Conservation (phyloP, 495 filamentous ascomycete species). For the Lophiotrema nucula region DNA sequence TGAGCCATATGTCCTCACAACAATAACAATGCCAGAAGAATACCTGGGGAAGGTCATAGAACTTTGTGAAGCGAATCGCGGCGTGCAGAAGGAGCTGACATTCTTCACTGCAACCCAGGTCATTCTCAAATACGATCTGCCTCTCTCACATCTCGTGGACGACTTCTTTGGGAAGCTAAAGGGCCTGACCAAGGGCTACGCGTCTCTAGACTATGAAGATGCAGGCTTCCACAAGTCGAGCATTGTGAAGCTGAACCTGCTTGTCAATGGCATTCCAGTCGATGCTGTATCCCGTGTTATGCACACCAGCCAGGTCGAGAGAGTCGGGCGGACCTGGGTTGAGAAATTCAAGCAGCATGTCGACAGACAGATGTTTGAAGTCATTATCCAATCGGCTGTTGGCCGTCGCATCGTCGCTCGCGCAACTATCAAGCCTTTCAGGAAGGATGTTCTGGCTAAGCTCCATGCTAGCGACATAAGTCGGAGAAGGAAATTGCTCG, state of each 20-base stretch:
- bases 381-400: constrained; percentile 88
- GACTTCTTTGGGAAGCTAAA: constrained; percentile 98
- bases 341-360: constrained; percentile 97
- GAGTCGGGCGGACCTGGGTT: constrained; percentile 82
- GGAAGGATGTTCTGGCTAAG: constrained; percentile 92
- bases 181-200: constrained; percentile 77
- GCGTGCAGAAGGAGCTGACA: constrained; percentile 76
- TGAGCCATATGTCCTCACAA: constrained; percentile 83
- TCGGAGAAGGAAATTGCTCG: constrained; percentile 79
- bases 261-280: constrained; percentile 90
- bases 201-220: constrained; percentile 92
- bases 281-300: constrained; percentile 92
- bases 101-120: constrained; percentile 96
- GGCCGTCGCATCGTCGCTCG: constrained; percentile 83
- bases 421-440: constrained; percentile 94
- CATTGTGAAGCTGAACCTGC: constrained; percentile 84
- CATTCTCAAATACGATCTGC: constrained; percentile 89
- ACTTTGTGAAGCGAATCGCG: constrained; percentile 86
- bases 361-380: constrained; percentile 91
- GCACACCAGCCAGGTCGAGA: constrained; percentile 72
- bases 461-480: constrained; percentile 87
- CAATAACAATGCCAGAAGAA: constrained; percentile 89
- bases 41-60: constrained; percentile 93
- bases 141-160: constrained; percentile 83
- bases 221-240: constrained; percentile 78